Conservation (phyloP, 805 yeast species). For the Starmerella scarabaei region DNA sequence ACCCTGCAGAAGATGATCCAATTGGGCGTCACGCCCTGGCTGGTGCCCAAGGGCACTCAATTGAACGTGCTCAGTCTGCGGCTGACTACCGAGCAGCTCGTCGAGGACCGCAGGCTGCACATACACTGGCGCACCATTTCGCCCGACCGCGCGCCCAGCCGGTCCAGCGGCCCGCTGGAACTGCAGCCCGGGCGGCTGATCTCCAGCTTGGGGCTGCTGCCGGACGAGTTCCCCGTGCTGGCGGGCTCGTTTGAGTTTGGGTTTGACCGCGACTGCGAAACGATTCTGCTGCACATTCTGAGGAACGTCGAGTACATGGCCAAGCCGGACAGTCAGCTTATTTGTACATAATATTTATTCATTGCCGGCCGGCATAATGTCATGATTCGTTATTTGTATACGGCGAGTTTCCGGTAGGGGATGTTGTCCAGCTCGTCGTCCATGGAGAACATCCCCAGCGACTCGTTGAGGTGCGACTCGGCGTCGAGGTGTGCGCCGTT, state of each 20-base stretch:
- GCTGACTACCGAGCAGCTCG: conserved; percentile 7
- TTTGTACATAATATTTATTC: conserved; percentile 10
- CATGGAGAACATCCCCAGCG: conserved; percentile 13
- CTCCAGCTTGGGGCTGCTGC: conserved; percentile 22
- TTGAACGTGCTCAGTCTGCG: conserved; percentile 19
- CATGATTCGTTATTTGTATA: no score
- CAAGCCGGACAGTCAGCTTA: conserved; percentile 19
- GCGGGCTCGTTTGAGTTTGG: conserved; percentile 29
- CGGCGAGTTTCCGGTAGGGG: no score
- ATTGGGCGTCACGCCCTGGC: conserved; percentile 21
- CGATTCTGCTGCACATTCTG: conserved; percentile 23
- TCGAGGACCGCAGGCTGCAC: conserved; percentile 15
- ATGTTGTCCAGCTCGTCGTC: conserved; percentile 8
- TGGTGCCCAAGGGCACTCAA: conserved; percentile 23
- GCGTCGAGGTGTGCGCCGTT: background rate
- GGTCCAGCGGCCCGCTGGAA: background rate
- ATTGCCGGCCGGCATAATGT: background rate
- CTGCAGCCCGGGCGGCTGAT: conserved; percentile 20
- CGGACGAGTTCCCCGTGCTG: conserved; percentile 27
- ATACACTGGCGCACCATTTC: conserved; percentile 20
- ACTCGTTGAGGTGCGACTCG: conserved; percentile 2
- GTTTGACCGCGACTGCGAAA: conserved; percentile 22
- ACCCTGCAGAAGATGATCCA: conserved; percentile 24
- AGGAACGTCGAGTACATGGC: conserved; percentile 27
- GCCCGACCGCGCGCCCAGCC: conserved; percentile 6